Percentiles rank a stretch among this genome's conserved stretches.
Evolutionary conservation across 139 green algal species (phyloP).

Genomic region (Asterochloris sp.): DNA sequence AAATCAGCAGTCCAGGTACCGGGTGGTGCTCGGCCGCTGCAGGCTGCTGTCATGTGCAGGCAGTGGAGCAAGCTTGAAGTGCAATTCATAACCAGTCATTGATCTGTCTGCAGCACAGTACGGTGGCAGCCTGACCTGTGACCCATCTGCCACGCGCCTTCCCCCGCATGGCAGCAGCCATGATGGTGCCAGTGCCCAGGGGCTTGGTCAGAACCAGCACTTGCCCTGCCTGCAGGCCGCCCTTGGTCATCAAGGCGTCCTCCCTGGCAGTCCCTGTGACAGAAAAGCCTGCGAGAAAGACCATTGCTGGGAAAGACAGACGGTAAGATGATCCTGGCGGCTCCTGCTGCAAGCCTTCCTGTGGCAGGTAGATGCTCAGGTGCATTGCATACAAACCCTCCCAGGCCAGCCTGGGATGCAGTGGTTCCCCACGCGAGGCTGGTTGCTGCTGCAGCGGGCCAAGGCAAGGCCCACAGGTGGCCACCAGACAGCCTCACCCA

Average conservation of each 20-base stretch:
- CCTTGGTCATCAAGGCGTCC: slow-evolving; percentile 52
- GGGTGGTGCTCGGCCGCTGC: too few relatives aligned
- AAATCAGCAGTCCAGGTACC: not conserved
- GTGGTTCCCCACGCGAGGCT: too few relatives aligned
- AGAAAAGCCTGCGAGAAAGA: slow-evolving; percentile 30
- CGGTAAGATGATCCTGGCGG: not conserved
- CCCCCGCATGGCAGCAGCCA: slow-evolving; percentile 73
- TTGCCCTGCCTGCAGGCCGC: slow-evolving; percentile 59
- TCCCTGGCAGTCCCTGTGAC: slow-evolving; percentile 49
- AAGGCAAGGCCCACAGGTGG: too few relatives aligned
- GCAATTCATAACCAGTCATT: too few relatives aligned
- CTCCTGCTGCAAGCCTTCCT: too few relatives aligned
- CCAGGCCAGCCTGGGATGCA: too few relatives aligned
- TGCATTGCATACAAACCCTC: not conserved
- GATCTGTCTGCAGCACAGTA: not conserved
- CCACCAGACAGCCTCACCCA: slow-evolving; percentile 41
- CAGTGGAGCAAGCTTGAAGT: too few relatives aligned
- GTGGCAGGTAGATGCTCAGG: not conserved
- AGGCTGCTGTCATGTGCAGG: too few relatives aligned
- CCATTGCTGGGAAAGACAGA: not conserved
- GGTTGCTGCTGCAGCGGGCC: too few relatives aligned
- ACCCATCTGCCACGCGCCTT: slow-evolving; percentile 53
- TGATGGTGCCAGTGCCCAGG: slow-evolving; percentile 71
- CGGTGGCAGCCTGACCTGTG: not conserved
- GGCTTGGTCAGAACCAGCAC: slow-evolving; percentile 88